Evolutionary conservation across 2,329 filamentous ascomycete genomes (phyloP).

Genomic region (Cladosporium sp.): DNA sequence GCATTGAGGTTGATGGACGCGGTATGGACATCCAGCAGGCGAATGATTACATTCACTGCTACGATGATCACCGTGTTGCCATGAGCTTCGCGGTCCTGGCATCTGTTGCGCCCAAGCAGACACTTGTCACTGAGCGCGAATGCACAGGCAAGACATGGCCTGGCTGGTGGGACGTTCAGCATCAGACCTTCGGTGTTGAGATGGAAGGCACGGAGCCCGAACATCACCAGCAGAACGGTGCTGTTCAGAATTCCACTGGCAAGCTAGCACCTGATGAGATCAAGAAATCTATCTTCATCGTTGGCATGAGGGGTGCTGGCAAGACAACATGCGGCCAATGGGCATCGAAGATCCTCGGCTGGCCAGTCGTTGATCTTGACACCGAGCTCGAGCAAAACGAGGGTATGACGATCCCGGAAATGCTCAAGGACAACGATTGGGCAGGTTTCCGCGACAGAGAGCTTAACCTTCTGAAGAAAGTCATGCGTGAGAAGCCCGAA

Average conservation of each 20-base stretch:
- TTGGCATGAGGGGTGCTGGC: conserved; percentile 94
- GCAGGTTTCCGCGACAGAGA: conserved; percentile 80
- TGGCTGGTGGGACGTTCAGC: conserved; percentile 92
- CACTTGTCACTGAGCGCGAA: conserved; percentile 79
- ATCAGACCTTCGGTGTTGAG: conserved; percentile 66
- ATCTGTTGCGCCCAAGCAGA: conserved; percentile 61
- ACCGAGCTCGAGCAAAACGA: conserved; percentile 71
- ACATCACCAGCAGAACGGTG: conserved; percentile 18
- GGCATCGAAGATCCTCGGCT: conserved; percentile 68
- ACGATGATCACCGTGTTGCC: conserved; percentile 94
- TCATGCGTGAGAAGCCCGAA: conserved; percentile 66
- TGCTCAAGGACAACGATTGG: conserved; percentile 77
- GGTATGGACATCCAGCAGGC: conserved; percentile 51
- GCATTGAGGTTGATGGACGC: conserved; percentile 67
- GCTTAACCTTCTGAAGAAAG: conserved; percentile 63
- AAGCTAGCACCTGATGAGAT: conserved; percentile 27
- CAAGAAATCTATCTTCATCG: conserved; percentile 75
- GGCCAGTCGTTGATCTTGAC: conserved; percentile 81
- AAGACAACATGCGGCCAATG: conserved; percentile 91
- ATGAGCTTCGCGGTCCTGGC: conserved; percentile 97
- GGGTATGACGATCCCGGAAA: conserved; percentile 74
- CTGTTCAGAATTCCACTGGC: conserved; percentile 27
- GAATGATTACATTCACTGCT: conserved; percentile 72
- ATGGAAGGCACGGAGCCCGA: conserved; percentile 68
- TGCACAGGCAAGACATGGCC: conserved; percentile 98